Evolutionary conservation across 345 rosid species (phyloP), one percentile per base, ranked within the genome.

Genomic region (Excoecaria agallocha): DNA sequence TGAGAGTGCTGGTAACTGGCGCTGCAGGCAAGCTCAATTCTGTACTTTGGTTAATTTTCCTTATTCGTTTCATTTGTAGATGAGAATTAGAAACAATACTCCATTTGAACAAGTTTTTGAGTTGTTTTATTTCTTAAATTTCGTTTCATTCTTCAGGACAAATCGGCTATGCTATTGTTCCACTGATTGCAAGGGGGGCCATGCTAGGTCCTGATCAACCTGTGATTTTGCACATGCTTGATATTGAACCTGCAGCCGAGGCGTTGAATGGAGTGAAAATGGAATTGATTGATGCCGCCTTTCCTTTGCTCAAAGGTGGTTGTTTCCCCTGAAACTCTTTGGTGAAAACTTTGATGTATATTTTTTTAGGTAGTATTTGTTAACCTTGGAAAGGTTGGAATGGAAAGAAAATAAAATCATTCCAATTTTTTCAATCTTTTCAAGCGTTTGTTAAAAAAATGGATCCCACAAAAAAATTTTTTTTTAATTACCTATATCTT

Each of bases 121-220:
- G 13, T 25, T 49, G 39, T 4, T 49, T 13, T 12, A 58, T 20
- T 12, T 37, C 17, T 38, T 48, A 15, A 12, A 25, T 7, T 43
- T 57, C 7, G 7, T 50, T 30, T 69, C 75, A 37, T 48, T 73
- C 12, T 52, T 61, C 86, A 93, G 98, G 97, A 41, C 91, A 90
- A 89, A 90, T 90, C 52, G 97, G 98, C 6, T 91, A 93, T 81
- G 91, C 97, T 52, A 84, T 93, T 25, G 83, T 84, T 43, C 98
- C 97, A 8, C 90, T 91, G 95, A 86, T 91, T 73, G 98, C 98
- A 1, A 84, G 88, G 74, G 98, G 98, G 41, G 51, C 65, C 4
- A 87, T 91, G 98, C 78, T 93, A 38, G 98, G 98, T 45, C 86
- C 87, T n/a, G 87, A 89, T 61, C 98, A 93, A 73, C 93, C 91